Evolutionary conservation across 495 filamentous ascomycete species (phyloP).

Genomic region (Neurospora sublineolata): DNA sequence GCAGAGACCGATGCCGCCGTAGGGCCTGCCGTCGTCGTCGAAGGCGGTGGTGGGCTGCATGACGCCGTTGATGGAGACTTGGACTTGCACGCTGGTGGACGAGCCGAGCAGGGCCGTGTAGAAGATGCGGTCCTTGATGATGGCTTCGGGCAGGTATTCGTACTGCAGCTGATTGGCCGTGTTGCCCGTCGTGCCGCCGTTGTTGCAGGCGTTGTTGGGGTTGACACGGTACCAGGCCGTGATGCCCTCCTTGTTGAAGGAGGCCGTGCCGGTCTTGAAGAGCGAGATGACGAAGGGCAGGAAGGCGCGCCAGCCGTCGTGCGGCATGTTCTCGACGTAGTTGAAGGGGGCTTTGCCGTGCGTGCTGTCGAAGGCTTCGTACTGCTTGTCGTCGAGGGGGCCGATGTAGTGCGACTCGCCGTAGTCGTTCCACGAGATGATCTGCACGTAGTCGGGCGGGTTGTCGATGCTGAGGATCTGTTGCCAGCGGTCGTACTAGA

Average conservation of each 20-base stretch:
- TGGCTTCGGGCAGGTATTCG: slow-evolving; percentile 1
- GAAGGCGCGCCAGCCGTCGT: slow-evolving; percentile 42
- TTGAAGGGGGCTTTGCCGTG: slow-evolving; percentile 3
- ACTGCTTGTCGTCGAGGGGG: not conserved
- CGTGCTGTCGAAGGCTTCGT: not conserved
- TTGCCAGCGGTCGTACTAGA: slow-evolving; percentile 38
- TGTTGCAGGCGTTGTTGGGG: slow-evolving; percentile 15
- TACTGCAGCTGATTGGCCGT: slow-evolving; percentile 1
- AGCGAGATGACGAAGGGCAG: slow-evolving; percentile 49
- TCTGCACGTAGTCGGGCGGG: not conserved
- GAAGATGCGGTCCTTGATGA: slow-evolving; percentile 1
- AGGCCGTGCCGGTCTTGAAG: slow-evolving; percentile 30
- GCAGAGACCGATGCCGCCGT: slow-evolving; percentile 34
- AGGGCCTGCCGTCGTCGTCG: slow-evolving; percentile 15
- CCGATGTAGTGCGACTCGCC: not conserved
- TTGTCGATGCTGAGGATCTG: not conserved
- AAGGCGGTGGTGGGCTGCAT: slow-evolving; percentile 6
- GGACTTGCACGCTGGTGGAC: not conserved
- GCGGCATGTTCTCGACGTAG: slow-evolving; percentile 28
- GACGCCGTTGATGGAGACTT: slow-evolving; percentile 7
- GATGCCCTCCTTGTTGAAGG: slow-evolving; percentile 31
- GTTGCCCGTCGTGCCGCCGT: slow-evolving; percentile 15
- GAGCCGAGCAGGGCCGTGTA: not conserved
- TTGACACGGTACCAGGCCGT: slow-evolving; percentile 50
- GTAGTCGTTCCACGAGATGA: slow-evolving; percentile 6